Conservation (phyloP, 2,329 filamentous ascomycete genomes). For the Penicillium glabrum region DNA sequence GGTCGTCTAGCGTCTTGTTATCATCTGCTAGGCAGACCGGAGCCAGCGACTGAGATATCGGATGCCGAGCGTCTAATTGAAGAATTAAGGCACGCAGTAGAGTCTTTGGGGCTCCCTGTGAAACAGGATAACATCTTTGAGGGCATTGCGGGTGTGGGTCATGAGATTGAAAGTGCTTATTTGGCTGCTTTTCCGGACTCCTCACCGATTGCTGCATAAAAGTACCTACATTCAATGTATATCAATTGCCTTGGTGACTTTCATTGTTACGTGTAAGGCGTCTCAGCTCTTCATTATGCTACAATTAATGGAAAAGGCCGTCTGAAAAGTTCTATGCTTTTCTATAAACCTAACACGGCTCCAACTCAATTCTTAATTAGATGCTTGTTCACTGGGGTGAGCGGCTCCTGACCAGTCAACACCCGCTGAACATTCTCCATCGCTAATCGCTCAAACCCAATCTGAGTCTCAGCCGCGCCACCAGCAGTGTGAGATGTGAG, state of each 20-base stretch:
- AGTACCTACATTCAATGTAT: neutral
- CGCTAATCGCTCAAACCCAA: conserved; percentile 10
- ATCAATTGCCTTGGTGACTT: neutral
- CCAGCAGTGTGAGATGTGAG: conserved; percentile 12
- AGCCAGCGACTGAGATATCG: conserved; percentile 19
- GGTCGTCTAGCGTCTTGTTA: conserved; percentile 19
- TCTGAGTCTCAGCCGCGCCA: conserved; percentile 9
- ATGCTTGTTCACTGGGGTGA: conserved; percentile 11
- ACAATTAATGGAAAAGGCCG: neutral
- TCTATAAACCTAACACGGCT: neutral
- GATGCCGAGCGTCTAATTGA: conserved; percentile 25
- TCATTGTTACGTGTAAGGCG: neutral
- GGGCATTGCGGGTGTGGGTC: conserved; percentile 21
- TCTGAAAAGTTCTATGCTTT: neutral
- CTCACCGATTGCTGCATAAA: neutral
- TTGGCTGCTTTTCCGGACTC: conserved; percentile 15
- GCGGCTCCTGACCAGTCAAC: conserved; percentile 5
- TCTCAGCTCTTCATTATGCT: neutral
- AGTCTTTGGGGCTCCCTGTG: conserved; percentile 15
- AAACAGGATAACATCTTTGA: conserved; percentile 23
- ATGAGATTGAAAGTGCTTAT: conserved; percentile 25
- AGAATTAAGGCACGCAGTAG: conserved; percentile 22
- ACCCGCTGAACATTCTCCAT: conserved; percentile 14
- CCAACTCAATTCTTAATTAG: neutral
- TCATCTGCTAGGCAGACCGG: conserved; percentile 19